These are phyloP conservation scores for Candida parachauliodes DNA, from an alignment of 805 yeast genomes.

Conservation along the genomic window DNA sequence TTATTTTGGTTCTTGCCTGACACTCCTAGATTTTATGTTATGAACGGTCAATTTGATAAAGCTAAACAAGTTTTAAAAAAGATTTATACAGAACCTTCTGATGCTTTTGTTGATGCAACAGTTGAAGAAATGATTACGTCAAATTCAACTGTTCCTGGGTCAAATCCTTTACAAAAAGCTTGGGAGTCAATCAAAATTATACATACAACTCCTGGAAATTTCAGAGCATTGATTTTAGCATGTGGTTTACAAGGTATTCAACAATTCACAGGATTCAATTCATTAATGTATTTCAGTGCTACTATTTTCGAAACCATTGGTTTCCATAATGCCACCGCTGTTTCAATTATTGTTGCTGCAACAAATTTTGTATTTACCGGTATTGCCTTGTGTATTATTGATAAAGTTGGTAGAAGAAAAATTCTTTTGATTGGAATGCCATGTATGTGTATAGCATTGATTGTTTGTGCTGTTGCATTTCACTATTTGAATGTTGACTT, in stretches of 20 bases:
- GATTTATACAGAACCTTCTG: constrained; percentile 62
- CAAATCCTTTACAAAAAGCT: constrained; percentile 42
- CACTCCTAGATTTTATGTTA: constrained; percentile 86
- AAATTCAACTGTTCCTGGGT: constrained; percentile 41
- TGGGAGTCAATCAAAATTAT: constrained; percentile 61
- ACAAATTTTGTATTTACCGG: constrained; percentile 89
- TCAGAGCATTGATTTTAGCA: constrained; percentile 84
- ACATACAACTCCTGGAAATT: constrained; percentile 71
- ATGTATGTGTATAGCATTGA: constrained; percentile 73
- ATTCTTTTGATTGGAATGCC: constrained; percentile 80
- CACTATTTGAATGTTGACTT: constrained; percentile 72
- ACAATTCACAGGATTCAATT: constrained; percentile 95
- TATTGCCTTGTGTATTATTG: constrained; percentile 83
- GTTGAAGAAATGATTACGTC: constrained; percentile 59
- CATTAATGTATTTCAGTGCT: constrained; percentile 91
- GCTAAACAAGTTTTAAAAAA: constrained; percentile 65
- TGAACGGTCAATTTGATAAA: constrained; percentile 58
- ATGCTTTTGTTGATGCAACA: constrained; percentile 60
- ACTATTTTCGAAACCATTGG: constrained; percentile 92
- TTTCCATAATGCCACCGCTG: constrained; percentile 86
- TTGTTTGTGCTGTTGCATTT: constrained; percentile 86
- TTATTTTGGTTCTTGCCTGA: constrained; percentile 88
- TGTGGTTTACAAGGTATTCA: constrained; percentile 95
- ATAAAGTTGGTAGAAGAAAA: constrained; percentile 81
- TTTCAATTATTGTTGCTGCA: constrained; percentile 88